Base-by-base conservation (phyloP, 2,329 filamentous ascomycete species). In the Aphanoascus verrucosus region DNA sequence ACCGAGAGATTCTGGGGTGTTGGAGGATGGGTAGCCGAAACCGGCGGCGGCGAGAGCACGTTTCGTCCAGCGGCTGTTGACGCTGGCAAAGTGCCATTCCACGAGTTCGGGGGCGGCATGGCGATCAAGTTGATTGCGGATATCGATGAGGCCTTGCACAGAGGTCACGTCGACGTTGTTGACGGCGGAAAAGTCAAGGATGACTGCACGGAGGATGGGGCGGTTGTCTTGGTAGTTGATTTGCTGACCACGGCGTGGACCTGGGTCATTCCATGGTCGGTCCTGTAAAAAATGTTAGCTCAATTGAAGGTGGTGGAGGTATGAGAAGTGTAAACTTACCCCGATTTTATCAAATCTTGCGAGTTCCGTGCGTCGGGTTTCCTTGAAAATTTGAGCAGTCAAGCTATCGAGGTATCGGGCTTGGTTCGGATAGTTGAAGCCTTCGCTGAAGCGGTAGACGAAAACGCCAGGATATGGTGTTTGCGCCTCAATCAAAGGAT, bases 381-480 rank as follows among this genome's bases (percentile, higher is more conserved):
- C 63, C 44, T 67, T 61, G 53, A 74, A 74, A 41, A 79, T 70
- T 44, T 68, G 66, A 17, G 72, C 66, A 3, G 73, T 73, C 5
- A 80, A 65, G 32, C 73, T 69, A 59, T 78, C 76, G 53, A 79
- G 69, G 56, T 79, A 75, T 15, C 69, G 72, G 0, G 72, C 73
- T 9, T 75, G 72, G 56, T 80, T 80, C 57, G 74, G 72, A 62
- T 80, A 80, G 64, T 78, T 80, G 67, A 80, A 77, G 23, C 77
- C 74, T 57, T 79, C 75, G 1, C 71, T 71, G 58, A 80, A 79
- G 12, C 75, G 73, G 63, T 78, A 80, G 55, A 80, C 72, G 57
- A 79, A 76, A 48, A 80, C 70, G 34, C 77, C 77, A 0, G 77
- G 77, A 56, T 77, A 72, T 2, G 75, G 75, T 40, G 69, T 69